Base-by-base conservation (phyloP, 2,329 filamentous ascomycete species). In the Coleophoma cylindrospora region DNA sequence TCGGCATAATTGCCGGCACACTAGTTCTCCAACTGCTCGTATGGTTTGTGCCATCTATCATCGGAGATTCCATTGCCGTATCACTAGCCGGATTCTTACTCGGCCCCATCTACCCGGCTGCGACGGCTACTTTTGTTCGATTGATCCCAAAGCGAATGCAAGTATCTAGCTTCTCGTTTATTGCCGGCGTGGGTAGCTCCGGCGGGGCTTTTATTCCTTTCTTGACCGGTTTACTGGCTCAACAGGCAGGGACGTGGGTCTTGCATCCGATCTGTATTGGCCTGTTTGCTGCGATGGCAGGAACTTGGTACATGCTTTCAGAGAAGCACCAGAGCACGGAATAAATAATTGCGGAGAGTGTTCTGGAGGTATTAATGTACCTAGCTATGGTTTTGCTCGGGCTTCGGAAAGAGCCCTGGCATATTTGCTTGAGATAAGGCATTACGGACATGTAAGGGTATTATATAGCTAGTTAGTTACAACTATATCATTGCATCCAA, bases 41-140 rank as follows among this genome's bases (percentile, higher is more conserved):
- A 10, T 92, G 89, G 88, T 71, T 82, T 32, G 77, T 91, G 22
- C 87, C 87, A 3, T 87, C 87, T 61, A 73, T 91, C 17, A 69
- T 86, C 17, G 82, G 82, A 5, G 76, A 86, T 53, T 80, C 83
- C 22, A 81, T 86, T 3, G 76, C 81, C 4, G 77, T 87, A 3
- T 73, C 80, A 67, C 68, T 92, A 17, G 75, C 91, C 13, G 89
- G 89, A 12, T 67, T 92, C 4, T 68, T 92, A 32, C 73, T 94
- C 0, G 89, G 89, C 0, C 88, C 89, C 0, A 75, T 94, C 7
- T 92, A 89, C 59, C 87, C 89, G 0, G 90, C 85, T 61, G 79
- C 83, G 0, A 74, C 79, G 4, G 77, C 79, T 0, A 73, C 87
- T 4, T 82, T 88, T 55, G 75, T 83, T 53, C 71, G 78, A 17